These are phyloP conservation scores for Suhomyces terraborum DNA, from an alignment of 1,139 yeast genomes.

Conservation along the genomic window DNA sequence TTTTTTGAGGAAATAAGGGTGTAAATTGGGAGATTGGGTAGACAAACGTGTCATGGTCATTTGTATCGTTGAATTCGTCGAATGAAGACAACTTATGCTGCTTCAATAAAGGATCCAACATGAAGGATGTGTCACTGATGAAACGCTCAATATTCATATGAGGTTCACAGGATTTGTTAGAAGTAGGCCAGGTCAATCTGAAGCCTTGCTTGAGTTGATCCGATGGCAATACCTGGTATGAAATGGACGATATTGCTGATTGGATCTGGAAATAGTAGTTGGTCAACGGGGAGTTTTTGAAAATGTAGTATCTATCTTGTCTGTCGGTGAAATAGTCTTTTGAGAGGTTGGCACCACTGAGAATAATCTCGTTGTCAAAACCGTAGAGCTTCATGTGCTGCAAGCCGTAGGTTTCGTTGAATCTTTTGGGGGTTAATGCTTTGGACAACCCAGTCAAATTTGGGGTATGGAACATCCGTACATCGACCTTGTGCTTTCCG, in stretches of 20 bases:
- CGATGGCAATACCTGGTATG: slow-evolving; percentile 63
- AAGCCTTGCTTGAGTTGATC: slow-evolving; percentile 49
- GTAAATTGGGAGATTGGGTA: slow-evolving; percentile 92
- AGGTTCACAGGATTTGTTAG: slow-evolving; percentile 77
- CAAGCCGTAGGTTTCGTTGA: slow-evolving; percentile 89
- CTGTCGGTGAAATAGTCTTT: slow-evolving; percentile 93
- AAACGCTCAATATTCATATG: slow-evolving; percentile 58
- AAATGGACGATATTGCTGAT: slow-evolving; percentile 61
- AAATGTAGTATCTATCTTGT: slow-evolving; percentile 87
- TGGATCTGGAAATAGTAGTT: slow-evolving; percentile 76
- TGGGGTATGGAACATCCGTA: slow-evolving; percentile 90
- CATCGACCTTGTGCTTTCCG: slow-evolving; percentile 70
- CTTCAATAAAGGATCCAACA: slow-evolving; percentile 59
- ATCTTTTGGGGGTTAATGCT: slow-evolving; percentile 70
- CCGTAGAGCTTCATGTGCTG: slow-evolving; percentile 99
- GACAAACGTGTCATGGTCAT: slow-evolving; percentile 62
- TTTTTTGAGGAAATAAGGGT: slow-evolving; percentile 66
- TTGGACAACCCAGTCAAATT: slow-evolving; percentile 70
- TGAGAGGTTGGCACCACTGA: slow-evolving; percentile 91
- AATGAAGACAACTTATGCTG: slow-evolving; percentile 40
- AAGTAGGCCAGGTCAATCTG: slow-evolving; percentile 69
- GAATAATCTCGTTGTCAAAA: slow-evolving; percentile 82
- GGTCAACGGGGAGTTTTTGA: slow-evolving; percentile 57
- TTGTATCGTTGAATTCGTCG: slow-evolving; percentile 36
- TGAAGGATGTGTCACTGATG: slow-evolving; percentile 56